phyloP scores from a whole-genome alignment of 805 yeast species.

The Wickerhamiella sorbophila region DNA sequence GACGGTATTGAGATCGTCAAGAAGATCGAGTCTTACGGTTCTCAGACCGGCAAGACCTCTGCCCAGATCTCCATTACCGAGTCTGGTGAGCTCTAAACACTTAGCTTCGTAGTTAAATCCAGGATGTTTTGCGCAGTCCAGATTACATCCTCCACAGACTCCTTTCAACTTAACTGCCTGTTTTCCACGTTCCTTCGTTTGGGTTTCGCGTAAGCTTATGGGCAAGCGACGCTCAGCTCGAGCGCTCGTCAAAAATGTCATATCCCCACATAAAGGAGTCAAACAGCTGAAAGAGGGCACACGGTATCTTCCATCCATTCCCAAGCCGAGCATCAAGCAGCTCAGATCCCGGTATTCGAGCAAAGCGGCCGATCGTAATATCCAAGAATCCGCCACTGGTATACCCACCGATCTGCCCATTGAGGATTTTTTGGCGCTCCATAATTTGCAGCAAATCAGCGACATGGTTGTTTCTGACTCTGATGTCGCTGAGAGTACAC shows the following conservation, averaged over 20 bases:
- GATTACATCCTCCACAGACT: no score
- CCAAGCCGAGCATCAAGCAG: neutral
- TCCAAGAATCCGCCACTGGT: neutral
- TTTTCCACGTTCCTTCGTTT: neutral
- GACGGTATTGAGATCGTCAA: slow-evolving; percentile 78
- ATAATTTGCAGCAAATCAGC: neutral
- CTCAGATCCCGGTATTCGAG: neutral
- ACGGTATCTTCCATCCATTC: neutral
- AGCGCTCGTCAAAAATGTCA: neutral
- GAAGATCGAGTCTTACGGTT: slow-evolving; percentile 68
- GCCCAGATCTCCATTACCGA: slow-evolving; percentile 50
- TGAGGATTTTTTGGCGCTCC: neutral
- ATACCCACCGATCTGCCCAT: neutral
- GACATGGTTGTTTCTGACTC: no score
- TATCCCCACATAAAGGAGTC: neutral
- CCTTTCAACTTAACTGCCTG: neutral
- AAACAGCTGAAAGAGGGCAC: neutral
- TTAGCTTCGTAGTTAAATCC: neutral
- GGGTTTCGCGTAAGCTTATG: no score
- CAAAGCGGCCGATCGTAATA: neutral
- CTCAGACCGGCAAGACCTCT: slow-evolving; percentile 50
- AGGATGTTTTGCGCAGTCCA: no score
- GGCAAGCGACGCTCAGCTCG: neutral
- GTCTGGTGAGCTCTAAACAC: slow-evolving; percentile 41
- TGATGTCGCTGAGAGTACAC: neutral